Evolutionary conservation across 305 asterid genomes (phyloP).

Genomic region (Fraxinus dipetala): DNA sequence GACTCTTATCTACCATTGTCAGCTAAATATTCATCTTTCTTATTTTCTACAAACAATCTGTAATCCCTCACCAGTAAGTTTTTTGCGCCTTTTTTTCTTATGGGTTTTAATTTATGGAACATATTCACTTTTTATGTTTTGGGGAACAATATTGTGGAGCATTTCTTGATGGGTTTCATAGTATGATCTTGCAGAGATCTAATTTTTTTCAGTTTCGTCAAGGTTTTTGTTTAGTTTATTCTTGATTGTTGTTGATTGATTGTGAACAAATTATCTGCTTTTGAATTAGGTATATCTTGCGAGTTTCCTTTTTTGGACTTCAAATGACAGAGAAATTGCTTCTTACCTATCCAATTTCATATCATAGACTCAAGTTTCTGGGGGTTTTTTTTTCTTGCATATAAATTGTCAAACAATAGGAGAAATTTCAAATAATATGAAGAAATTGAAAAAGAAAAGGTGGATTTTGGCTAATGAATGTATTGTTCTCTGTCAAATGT

Average conservation of each 20-base stretch:
- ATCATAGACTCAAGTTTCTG: neutral
- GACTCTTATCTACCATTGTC: constrained; percentile 19
- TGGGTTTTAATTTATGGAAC: neutral
- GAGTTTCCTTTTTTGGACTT: neutral
- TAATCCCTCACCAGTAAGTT: neutral
- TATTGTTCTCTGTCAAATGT: neutral
- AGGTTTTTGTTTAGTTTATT: neutral
- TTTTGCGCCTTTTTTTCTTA: neutral
- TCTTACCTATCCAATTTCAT: neutral
- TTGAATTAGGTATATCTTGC: neutral
- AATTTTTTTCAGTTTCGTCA: neutral
- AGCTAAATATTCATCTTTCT: constrained; percentile 11
- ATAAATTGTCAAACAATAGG: neutral
- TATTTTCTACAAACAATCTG: neutral
- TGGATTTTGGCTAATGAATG: neutral
- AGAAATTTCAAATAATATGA: neutral
- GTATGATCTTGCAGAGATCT: neutral
- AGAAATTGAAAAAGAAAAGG: neutral
- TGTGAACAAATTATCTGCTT: neutral
- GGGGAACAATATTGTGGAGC: neutral
- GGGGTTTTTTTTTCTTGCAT: neutral
- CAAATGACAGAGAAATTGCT: neutral
- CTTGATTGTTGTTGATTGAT: neutral
- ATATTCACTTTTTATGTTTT: neutral
- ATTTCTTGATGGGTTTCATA: neutral